These are phyloP conservation scores for Tubosaeta brunneosetosa DNA, from an alignment of 768 basidiomycete species.

Conservation along the genomic window DNA sequence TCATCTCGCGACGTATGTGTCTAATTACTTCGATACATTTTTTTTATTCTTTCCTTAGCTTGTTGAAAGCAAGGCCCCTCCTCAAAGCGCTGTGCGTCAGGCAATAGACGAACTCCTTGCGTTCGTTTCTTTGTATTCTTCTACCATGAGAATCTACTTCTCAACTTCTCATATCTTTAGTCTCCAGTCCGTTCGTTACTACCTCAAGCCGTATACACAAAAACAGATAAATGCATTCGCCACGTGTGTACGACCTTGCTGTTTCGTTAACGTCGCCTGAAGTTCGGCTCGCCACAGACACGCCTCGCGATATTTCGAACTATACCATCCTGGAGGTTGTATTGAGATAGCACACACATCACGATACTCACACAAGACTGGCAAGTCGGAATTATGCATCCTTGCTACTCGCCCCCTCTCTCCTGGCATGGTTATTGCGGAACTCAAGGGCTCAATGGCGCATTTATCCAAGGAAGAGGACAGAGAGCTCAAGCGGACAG, in stretches of 20 bases:
- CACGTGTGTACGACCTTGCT: conserved; percentile 59
- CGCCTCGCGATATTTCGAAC: conserved; percentile 83
- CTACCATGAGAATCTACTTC: conserved; percentile 10
- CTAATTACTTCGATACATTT: conserved; percentile 20
- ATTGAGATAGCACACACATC: conserved; percentile 90
- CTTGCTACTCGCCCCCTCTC: conserved; percentile 70
- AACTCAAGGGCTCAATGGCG: conserved; percentile 88
- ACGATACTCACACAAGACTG: conserved; percentile 80
- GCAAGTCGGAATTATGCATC: conserved; percentile 86
- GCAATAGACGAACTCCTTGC: conserved; percentile 75
- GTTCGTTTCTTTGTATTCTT: conserved; percentile 44
- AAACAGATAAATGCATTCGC: conserved; percentile 89
- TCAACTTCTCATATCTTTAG: conserved; percentile 36
- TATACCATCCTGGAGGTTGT: conserved; percentile 76
- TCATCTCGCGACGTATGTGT: conserved; percentile 18
- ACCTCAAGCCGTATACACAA: conserved; percentile 68
- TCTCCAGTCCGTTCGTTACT: conserved; percentile 70
- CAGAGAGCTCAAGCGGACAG: conserved; percentile 78
- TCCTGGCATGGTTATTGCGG: conserved; percentile 71
- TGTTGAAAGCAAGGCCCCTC: conserved; percentile 50
- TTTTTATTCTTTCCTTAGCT: conserved; percentile 38
- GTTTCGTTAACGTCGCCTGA: conserved; percentile 25
- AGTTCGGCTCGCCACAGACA: conserved; percentile 48
- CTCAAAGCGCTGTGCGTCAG: conserved; percentile 57
- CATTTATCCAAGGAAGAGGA: conserved; percentile 84